A percentile compares a stretch with the other conserved stretches of the same genome.
These are phyloP conservation scores for Lomentospora prolificans DNA, from an alignment of 2,329 filamentous ascomycete species.

Conservation along the genomic window DNA sequence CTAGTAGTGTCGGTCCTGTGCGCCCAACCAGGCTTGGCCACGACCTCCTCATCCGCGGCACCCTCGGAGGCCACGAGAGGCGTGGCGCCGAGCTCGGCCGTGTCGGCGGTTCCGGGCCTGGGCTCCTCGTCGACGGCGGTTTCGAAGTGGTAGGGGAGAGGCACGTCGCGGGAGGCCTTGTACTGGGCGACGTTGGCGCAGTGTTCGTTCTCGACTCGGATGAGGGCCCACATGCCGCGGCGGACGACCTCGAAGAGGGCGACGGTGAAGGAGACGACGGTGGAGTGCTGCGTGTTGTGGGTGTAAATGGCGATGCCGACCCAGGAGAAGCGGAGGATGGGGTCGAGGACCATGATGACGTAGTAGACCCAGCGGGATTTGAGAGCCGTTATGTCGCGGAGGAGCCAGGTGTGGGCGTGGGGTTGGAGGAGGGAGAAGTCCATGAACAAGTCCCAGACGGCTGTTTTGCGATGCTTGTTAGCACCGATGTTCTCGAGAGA, in stretches of 20 bases:
- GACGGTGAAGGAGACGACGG: constrained; percentile 70
- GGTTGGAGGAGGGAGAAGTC: constrained; percentile 88
- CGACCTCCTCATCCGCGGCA: constrained; percentile 1
- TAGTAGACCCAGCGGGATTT: constrained; percentile 81
- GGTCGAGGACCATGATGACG: constrained; percentile 69
- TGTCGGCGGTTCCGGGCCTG: constrained; percentile 6
- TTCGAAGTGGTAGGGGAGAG: constrained; percentile 66
- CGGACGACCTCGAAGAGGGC: constrained; percentile 71
- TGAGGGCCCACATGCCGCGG: constrained; percentile 80
- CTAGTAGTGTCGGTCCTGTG: constrained; percentile 18
- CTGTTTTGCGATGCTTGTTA: constrained; percentile 22
- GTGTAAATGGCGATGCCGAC: constrained; percentile 85
- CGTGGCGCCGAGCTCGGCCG: not conserved
- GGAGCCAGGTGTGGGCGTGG: constrained; percentile 53
- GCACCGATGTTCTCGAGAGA: not conserved
- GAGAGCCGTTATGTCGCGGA: constrained; percentile 72
- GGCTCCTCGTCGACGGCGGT: constrained; percentile 10
- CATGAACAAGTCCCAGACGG: constrained; percentile 91
- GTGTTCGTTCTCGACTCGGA: constrained; percentile 96
- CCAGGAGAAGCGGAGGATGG: constrained; percentile 85
- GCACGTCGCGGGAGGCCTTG: constrained; percentile 80
- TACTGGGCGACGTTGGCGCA: constrained; percentile 85
- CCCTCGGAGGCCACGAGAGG: not conserved
- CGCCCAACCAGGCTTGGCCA: not conserved
- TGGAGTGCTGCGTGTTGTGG: constrained; percentile 71